Evolutionary conservation across 140 eudicot species (phyloP), one percentile per base, ranked within the genome.

Genomic region (Erigeron philadelphicus): DNA sequence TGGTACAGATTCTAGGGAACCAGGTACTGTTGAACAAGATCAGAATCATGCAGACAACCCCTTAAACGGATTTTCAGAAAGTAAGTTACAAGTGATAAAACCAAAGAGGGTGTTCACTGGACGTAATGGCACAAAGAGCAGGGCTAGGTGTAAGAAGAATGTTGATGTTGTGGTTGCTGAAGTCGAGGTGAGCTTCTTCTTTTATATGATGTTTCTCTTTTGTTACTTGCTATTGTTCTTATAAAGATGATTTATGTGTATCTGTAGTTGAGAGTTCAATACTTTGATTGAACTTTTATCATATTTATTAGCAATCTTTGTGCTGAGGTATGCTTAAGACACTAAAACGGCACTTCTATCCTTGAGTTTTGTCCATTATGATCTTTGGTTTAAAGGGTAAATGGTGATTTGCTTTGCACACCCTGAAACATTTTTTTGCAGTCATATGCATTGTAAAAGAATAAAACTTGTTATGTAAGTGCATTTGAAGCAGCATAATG

Each of bases 131-230:
- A 65, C 56, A 65, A 44, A 19, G 38, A 31, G 38, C 38, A 31
- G 38, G 38, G 38, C 38, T 31, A 31, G 38, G 38, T 2, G 38
- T 31, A 31, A 31, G 38, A 31, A 31, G 38, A 31, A 31, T n/a
- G 57, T 67, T 54, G 42, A 47, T n/a, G 50, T 53, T 67, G 44
- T 66, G 56, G 21, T 18, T 47, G 13, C 44, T 46, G 71, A 58
- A 42, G 23, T 75, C 40, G 73, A 75, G 58, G 79, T 75, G 53
- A 75, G 68, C 66, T 66, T 66, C 54, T 44, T 66, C 11, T 45
- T 71, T 31, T 16, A 15, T 11, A 58, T 31, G 43, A 21, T 54
- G 42, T n/a, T 15, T 42, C 10, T 19, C 21, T 55, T 69, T 64
- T 15, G 10, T 12, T 42, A 9, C 8, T 43, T 44, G 40, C 17